Evolutionary conservation across 2,329 filamentous ascomycete species (phyloP).

Genomic region (Fusarium sp.): DNA sequence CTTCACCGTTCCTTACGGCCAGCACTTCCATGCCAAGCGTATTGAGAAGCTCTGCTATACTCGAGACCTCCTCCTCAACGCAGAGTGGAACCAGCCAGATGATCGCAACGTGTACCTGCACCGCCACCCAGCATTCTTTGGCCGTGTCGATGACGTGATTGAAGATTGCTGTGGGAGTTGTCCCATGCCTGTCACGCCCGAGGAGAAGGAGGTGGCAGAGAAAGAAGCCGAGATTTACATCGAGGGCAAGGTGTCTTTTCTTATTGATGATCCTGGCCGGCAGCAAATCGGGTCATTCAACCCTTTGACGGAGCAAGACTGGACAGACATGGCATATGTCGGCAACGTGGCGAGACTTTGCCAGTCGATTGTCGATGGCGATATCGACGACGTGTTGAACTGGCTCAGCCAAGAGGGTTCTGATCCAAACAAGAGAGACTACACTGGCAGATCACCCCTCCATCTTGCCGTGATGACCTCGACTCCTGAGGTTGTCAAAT

Average conservation of each 20-base stretch:
- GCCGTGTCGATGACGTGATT: slow-evolving; percentile 76
- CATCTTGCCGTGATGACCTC: slow-evolving; percentile 78
- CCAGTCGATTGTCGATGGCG: slow-evolving; percentile 80
- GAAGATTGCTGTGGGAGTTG: slow-evolving; percentile 85
- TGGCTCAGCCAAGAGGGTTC: slow-evolving; percentile 74
- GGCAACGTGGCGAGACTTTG: slow-evolving; percentile 80
- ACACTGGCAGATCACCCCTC: slow-evolving; percentile 80
- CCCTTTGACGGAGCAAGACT: slow-evolving; percentile 81
- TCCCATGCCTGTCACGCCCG: slow-evolving; percentile 71
- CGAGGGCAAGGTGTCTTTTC: slow-evolving; percentile 75
- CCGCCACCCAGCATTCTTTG: slow-evolving; percentile 87
- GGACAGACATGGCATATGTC: slow-evolving; percentile 92
- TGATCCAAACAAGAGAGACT: slow-evolving; percentile 78
- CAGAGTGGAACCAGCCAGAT: slow-evolving; percentile 83
- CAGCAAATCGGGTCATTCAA: slow-evolving; percentile 79
- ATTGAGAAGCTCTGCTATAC: slow-evolving; percentile 86
- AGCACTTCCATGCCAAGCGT: slow-evolving; percentile 68
- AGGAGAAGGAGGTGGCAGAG: slow-evolving; percentile 75
- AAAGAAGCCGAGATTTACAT: slow-evolving; percentile 81
- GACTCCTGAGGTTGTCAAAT: slow-evolving; percentile 73
- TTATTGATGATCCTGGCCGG: slow-evolving; percentile 83
- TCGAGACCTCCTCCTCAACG: slow-evolving; percentile 82
- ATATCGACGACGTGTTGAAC: slow-evolving; percentile 73
- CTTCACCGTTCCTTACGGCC: slow-evolving; percentile 75
- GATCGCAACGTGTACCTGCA: slow-evolving; percentile 81